Evolutionary conservation across 2,329 filamentous ascomycete genomes (phyloP), one percentile per base, ranked within the genome.

Genomic region (Botryotinia calthae): DNA sequence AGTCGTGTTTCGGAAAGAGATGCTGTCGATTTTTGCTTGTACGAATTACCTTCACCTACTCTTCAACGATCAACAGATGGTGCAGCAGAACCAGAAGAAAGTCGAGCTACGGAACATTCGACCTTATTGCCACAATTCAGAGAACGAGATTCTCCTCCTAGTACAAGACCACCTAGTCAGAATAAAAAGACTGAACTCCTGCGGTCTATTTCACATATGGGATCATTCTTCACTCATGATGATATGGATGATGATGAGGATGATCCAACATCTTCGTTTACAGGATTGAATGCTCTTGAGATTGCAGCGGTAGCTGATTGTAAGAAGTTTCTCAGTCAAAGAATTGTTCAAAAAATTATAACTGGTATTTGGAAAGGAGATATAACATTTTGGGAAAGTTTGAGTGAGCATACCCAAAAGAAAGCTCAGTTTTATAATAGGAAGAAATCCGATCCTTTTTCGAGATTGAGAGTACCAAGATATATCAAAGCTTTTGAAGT

Each of bases 401-500:
- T 97, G n/a, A 91, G 88, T 14, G 87, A 93, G 14, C 85, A 91
- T 78, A 89, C 93, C 0, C 87, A 86, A 73, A 97, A 97, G 82
- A 89, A 89, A 78, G 91, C 93, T 1, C 90, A 91, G 34, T 89
- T 93, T 76, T 97, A 96, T 82, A 93, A 93, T 79, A 84, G 84
- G 37, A 85, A 83, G 75, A 88, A 86, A 22, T 86, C 90, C 42
- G 92, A 95, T 78, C 90, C 90, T 2, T 94, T 92, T 81, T 93
- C 91, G 64, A 88, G 94, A 37, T 83, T 94, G 37, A 85, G 93
- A 28, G 94, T 97, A 2, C 94, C 94, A 34, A 89, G 92, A 76
- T 97, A 97, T 80, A 88, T 95, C 76, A 97, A 97, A 82, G 87
- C 89, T 2, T 97, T 94, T 81, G 93, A 97, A 81, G 91, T 94